phyloP scores from a whole-genome alignment of 2,329 filamentous ascomycete genomes.

The Penicillium occitanis region DNA sequence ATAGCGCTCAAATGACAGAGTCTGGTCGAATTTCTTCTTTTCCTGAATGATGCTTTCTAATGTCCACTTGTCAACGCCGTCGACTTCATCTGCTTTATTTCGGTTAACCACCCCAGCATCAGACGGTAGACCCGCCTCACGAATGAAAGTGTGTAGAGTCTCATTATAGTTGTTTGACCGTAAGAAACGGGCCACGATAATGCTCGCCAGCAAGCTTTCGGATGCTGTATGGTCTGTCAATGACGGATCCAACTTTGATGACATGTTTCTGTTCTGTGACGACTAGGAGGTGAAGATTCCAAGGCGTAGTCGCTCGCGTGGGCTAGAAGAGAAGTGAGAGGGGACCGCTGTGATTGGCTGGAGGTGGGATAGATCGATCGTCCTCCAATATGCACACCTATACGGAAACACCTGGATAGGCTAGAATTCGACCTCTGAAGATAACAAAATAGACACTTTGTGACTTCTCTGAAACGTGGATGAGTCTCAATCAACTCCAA shows the following conservation, averaged over 20 bases:
- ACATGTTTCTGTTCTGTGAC: neutral
- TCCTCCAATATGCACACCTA: neutral
- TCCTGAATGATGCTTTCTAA: conserved; percentile 62
- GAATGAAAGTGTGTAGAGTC: conserved; percentile 59
- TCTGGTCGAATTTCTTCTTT: conserved; percentile 59
- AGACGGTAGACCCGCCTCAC: conserved; percentile 55
- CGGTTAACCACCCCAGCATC: conserved; percentile 45
- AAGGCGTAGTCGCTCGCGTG: neutral
- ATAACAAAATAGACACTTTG: neutral
- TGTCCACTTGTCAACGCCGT: conserved; percentile 49
- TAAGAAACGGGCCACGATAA: conserved; percentile 46
- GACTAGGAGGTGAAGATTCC: neutral
- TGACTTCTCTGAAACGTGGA: neutral
- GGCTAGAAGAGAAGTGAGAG: neutral
- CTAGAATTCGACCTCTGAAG: neutral
- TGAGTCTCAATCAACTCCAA: neutral
- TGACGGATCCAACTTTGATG: neutral
- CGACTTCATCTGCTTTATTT: conserved; percentile 19
- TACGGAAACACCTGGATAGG: neutral
- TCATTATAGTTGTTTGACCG: conserved; percentile 47
- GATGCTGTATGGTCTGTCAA: neutral
- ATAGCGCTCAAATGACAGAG: conserved; percentile 56
- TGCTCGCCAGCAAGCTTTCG: conserved; percentile 30
- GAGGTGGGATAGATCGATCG: neutral
- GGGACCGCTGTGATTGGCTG: neutral